Evolutionary conservation across 306 rosid species (phyloP).

Genomic region (Cucurbita maxima): DNA sequence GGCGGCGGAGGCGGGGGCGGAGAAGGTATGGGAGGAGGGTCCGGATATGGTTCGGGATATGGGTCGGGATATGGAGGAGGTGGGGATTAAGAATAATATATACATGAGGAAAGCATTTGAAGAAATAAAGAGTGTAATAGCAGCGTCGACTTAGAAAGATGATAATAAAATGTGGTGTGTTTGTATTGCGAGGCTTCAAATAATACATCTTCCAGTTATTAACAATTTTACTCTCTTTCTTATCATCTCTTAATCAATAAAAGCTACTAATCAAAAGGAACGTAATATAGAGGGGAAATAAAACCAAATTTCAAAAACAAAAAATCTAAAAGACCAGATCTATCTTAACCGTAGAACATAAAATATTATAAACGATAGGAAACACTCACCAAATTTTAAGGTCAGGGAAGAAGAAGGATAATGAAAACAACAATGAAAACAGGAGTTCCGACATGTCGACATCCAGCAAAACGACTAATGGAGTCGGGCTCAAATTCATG

Average conservation of each 20-base stretch:
- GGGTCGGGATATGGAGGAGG: constrained; percentile 12
- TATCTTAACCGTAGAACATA: too few species aligned
- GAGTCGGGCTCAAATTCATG: neutral
- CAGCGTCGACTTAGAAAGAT: neutral
- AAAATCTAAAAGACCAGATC: too few species aligned
- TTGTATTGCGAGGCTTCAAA: neutral
- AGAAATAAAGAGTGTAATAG: neutral
- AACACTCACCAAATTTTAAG: neutral
- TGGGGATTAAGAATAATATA: neutral
- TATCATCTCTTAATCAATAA: neutral
- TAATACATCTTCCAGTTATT: neutral
- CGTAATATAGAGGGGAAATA: too few species aligned
- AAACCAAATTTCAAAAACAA: too few species aligned
- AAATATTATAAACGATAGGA: neutral
- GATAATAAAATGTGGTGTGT: neutral
- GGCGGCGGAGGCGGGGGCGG: neutral
- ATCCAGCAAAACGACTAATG: neutral
- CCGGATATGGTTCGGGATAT: neutral
- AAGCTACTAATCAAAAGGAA: too few species aligned
- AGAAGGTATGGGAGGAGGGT: constrained; percentile 3
- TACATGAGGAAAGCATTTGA: neutral
- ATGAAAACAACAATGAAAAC: neutral
- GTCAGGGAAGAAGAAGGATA: neutral
- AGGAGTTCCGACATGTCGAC: neutral
- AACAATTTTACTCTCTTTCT: neutral